Base-by-base conservation (phyloP, 2,329 filamentous ascomycete species). In the Alternaria atra region DNA sequence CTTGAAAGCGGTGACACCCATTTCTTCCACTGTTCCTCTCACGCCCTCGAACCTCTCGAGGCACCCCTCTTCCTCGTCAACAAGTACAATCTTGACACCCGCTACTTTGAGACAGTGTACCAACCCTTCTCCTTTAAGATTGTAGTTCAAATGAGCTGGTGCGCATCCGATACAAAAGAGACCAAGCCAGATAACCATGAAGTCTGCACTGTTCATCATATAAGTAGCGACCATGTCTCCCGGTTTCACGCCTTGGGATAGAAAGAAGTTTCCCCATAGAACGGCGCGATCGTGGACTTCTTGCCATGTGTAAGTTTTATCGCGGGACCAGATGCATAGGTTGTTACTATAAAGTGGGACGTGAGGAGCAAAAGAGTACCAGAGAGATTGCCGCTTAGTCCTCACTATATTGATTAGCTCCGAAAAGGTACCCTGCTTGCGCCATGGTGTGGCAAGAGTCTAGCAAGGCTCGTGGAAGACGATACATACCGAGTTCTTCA, bases 141-240 rank as follows among this genome's bases (percentile, higher is more conserved):
- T 89, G 74, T 89, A 87, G 73, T 92, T 92, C 69, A 92, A 86
- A 74, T 90, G 84, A 1, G 90, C 89, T 0, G 90, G 90, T 0
- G 87, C 88, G 30, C 87, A 87, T 1, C 90, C 90, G 52, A 91
- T 86, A 20, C 87, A 85, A 81, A 86, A 85, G 2, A 90, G 77
- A 0, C 85, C 89, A 35, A 91, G 71, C 89, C 89, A 90, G 4
- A 86, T 85, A 39, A 90, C 85, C 8, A 89, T 71, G 66, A 91
- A 91, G 52, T 91, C 88, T 0, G 87, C 83, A 6, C 85, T 86
- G 74, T 92, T 92, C 68, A 83, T 83, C 70, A 91, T 84, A 74
- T 89, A 91, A 25, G 91, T 81, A 2, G 83, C 87, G 0, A 91
- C 89, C 9, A 90, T 79, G 17, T 91, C 86, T 1, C 85, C 84